phyloP scores from a whole-genome alignment of 805 yeast genomes.

The Yamadazyma ubonensis region DNA sequence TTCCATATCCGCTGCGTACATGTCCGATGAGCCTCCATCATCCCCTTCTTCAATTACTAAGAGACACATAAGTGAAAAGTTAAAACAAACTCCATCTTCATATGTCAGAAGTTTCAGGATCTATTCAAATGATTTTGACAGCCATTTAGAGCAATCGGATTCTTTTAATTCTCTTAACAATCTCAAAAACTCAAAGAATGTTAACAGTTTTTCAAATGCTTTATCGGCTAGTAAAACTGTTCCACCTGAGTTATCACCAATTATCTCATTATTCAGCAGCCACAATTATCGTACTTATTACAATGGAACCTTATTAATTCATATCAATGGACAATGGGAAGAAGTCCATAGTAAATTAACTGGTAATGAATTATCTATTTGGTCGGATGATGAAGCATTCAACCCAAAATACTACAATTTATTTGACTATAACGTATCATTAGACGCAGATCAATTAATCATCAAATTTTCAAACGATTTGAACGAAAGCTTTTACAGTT shows the following conservation, averaged over 20 bases:
- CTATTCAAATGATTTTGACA: slow-evolving; percentile 20
- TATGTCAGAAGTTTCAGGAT: slow-evolving; percentile 33
- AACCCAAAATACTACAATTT: slow-evolving; percentile 54
- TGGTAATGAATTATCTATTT: slow-evolving; percentile 55
- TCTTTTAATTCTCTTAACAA: slow-evolving; percentile 10
- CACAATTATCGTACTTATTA: slow-evolving; percentile 67
- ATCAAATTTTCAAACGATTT: slow-evolving; percentile 16
- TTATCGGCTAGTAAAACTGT: slow-evolving; percentile 16
- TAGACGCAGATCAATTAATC: slow-evolving; percentile 5
- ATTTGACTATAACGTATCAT: slow-evolving; percentile 36
- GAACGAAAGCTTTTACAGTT: slow-evolving; percentile 18
- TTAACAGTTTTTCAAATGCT: slow-evolving; percentile 10
- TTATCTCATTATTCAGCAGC: slow-evolving; percentile 65
- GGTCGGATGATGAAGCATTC: slow-evolving; percentile 42
- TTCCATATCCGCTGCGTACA: slow-evolving; percentile 3
- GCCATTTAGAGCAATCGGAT: slow-evolving; percentile 6
- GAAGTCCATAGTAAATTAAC: slow-evolving; percentile 40
- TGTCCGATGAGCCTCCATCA: slow-evolving; percentile 11
- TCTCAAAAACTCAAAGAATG: slow-evolving; percentile 7
- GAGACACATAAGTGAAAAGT: slow-evolving; percentile 27
- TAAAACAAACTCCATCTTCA: slow-evolving; percentile 35
- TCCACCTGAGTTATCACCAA: slow-evolving; percentile 70
- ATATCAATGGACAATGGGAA: slow-evolving; percentile 29
- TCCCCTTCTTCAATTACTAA: slow-evolving; percentile 15
- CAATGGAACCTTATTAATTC: slow-evolving; percentile 43